Evolutionary conservation across 2,329 filamentous ascomycete genomes (phyloP), one percentile per base, ranked within the genome.

Genomic region (Pseudogymnoascus sp.): DNA sequence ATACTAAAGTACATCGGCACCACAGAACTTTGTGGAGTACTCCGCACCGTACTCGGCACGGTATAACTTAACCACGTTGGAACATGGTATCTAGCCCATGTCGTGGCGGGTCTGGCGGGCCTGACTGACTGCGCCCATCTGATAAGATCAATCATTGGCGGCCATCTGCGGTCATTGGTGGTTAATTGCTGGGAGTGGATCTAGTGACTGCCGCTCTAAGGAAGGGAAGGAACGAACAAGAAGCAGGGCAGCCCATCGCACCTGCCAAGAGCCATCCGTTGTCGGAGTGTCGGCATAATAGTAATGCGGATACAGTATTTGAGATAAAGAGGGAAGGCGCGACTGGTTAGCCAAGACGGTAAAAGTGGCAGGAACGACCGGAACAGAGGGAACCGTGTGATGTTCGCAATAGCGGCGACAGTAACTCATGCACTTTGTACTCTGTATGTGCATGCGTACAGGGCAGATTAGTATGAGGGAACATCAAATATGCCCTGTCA

Each of bases 81-180:
- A 55, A 55, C 49, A 55, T 55, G 49, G 28, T 55, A 33, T 9
- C 14, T 16, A 21, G 28, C 28, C 49, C 49, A 33, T 33, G 28
- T 35, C 16, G n/a, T 55, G 25, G 28, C 28, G 49, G 28, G n/a
- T 28, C 23, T 16, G 23, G 11, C 3, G 8, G 25, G 14, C 49
- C 25, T 33, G 28, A 14, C 49, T 55, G n/a, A 18, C 49, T 55
- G 21, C n/a, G 16, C 16, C 12, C 9, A 55, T 55, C 49, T 55
- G 49, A 55, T 55, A 55, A 55, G 49, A 55, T 55, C 28, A 55
- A 55, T 35, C 49, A 35, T 55, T 55, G 49, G 28, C 9, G 28
- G 18, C 21, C 41, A 45, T 45, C 14, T 6, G 18, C 21, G 21
- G 41, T 14, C 18, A 45, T 23, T 45, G 18, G 41, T 14, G 14